Conservation (phyloP, 2,329 filamentous ascomycete genomes). For the Lasiodiplodia hormozganensis region DNA sequence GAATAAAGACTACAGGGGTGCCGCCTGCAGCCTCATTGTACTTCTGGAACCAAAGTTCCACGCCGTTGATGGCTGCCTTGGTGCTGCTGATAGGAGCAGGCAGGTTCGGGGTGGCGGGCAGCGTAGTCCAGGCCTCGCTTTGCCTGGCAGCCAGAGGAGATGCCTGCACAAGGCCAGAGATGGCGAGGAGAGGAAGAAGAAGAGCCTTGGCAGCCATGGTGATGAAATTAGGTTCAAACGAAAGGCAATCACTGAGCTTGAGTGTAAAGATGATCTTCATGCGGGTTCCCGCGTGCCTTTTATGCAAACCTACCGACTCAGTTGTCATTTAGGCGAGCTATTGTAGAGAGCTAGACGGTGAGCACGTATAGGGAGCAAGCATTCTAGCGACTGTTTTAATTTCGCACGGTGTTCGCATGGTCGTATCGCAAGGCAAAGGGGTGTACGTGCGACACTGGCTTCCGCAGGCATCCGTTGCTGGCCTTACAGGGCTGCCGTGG, state of each 20-base stretch:
- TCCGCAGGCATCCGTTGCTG: slow-evolving; percentile 17
- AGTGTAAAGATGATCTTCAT: neutral
- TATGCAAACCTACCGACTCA: slow-evolving; percentile 3
- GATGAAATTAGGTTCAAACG: neutral
- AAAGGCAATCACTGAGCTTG: neutral
- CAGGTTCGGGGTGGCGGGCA: slow-evolving; percentile 49
- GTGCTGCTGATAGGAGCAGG: slow-evolving; percentile 44
- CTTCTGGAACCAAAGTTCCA: slow-evolving; percentile 52
- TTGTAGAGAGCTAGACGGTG: neutral
- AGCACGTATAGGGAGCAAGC: neutral
- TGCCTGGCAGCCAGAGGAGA: slow-evolving; percentile 13
- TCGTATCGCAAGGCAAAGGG: slow-evolving; percentile 10
- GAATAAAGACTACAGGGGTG: slow-evolving; percentile 49
- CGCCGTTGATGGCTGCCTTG: slow-evolving; percentile 45
- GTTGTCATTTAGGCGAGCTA: neutral
- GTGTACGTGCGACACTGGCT: slow-evolving; percentile 6
- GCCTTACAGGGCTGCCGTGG: slow-evolving; percentile 5
- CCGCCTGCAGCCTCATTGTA: slow-evolving; percentile 47
- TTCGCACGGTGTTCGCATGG: slow-evolving; percentile 9
- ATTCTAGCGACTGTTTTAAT: slow-evolving; percentile 3
- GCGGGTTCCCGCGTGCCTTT: neutral
- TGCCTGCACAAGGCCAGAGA: slow-evolving; percentile 15
- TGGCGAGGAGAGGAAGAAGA: slow-evolving; percentile 20
- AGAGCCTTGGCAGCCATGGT: slow-evolving; percentile 20
- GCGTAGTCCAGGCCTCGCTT: slow-evolving; percentile 34